Evolutionary conservation across 257 asterid species (phyloP).

Genomic region (Agastache rugosa): DNA sequence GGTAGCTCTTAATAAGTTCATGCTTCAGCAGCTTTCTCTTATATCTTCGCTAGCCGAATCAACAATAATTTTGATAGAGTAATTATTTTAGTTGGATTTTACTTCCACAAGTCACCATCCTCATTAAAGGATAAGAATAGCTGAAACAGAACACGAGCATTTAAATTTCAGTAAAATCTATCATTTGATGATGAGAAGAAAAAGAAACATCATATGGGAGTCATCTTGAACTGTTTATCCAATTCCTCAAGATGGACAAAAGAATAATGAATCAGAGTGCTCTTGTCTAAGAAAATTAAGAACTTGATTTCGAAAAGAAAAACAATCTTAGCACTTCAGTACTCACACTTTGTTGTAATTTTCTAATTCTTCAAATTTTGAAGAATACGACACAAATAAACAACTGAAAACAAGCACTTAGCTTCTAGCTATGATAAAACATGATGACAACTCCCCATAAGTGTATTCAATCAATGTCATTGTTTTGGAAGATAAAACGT

Average conservation of each 20-base stretch:
- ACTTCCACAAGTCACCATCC: constrained; percentile 12
- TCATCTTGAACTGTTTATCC: background rate
- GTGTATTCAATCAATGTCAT: background rate
- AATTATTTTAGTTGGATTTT: background rate
- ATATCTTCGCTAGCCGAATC: background rate
- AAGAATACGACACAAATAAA: background rate
- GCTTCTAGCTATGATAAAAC: background rate
- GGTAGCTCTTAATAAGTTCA: background rate
- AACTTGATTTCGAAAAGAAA: background rate
- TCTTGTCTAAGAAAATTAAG: background rate
- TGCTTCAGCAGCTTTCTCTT: constrained; percentile 4
- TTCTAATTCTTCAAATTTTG: background rate
- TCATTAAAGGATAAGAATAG: background rate
- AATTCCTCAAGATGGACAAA: background rate
- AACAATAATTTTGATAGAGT: background rate
- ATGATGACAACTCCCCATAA: background rate
- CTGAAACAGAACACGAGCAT: background rate
- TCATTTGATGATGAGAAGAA: background rate
- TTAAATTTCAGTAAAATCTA: background rate
- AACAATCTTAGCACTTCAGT: background rate
- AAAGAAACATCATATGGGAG: background rate
- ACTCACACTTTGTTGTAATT: background rate
- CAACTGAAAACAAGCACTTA: background rate
- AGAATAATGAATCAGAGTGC: background rate
- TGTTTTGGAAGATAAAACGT: background rate